phyloP scores from a whole-genome alignment of 192 early-diverging fungal genomes.

The Kickxella alabastrina region DNA sequence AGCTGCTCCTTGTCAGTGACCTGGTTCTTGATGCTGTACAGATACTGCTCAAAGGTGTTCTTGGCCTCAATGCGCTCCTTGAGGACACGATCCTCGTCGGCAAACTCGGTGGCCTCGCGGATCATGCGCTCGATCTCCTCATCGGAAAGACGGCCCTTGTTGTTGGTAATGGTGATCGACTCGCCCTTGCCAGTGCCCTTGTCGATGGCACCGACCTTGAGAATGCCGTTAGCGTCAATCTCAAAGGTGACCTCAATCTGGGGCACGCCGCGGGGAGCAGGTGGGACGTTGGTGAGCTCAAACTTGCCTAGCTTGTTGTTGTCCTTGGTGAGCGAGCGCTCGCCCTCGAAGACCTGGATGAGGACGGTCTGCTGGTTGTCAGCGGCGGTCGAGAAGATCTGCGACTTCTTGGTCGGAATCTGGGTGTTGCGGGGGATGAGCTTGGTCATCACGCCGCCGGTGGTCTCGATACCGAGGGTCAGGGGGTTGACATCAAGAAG shows the following conservation, averaged over 20 bases:
- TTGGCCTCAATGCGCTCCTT: slow-evolving; percentile 88
- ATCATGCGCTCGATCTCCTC: slow-evolving; percentile 99
- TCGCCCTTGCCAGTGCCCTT: slow-evolving; percentile 97
- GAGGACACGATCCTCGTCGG: slow-evolving; percentile 77
- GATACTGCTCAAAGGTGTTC: slow-evolving; percentile 88
- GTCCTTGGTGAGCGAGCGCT: slow-evolving; percentile 95
- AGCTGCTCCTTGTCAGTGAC: slow-evolving; percentile 78
- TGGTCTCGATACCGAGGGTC: slow-evolving; percentile 97
- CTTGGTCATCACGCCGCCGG: slow-evolving; percentile 95
- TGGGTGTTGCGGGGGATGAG: slow-evolving; percentile 89
- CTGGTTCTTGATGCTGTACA: slow-evolving; percentile 87
- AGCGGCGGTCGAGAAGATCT: slow-evolving; percentile 95
- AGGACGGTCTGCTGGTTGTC: slow-evolving; percentile 96
- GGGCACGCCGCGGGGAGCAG: slow-evolving; percentile 91
- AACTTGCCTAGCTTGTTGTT: slow-evolving; percentile 98
- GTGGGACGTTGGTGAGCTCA: slow-evolving; percentile 91
- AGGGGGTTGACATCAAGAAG: slow-evolving; percentile 94
- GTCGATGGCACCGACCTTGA: slow-evolving; percentile 89
- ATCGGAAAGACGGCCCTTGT: slow-evolving; percentile 90
- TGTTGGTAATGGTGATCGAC: slow-evolving; percentile 95
- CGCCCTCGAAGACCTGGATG: slow-evolving; percentile 97
- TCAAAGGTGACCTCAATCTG: slow-evolving; percentile 98
- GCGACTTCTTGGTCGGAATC: slow-evolving; percentile 96
- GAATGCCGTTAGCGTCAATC: slow-evolving; percentile 91
- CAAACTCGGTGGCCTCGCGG: slow-evolving; percentile 90